These are phyloP conservation scores for Linnemannia zychae DNA, from an alignment of 192 early-diverging fungal genomes.

Conservation along the genomic window DNA sequence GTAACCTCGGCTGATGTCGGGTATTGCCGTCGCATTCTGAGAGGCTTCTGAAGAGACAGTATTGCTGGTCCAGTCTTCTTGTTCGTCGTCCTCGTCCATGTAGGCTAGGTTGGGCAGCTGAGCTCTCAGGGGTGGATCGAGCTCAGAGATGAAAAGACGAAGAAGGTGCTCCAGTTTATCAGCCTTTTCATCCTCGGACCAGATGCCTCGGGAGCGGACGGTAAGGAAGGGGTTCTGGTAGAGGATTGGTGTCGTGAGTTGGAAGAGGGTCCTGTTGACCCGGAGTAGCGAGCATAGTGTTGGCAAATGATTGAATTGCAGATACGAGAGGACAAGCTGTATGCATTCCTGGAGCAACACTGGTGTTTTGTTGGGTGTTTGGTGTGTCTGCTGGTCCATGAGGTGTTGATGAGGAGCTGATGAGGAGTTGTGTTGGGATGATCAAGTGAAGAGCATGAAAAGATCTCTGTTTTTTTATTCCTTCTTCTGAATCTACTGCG, in stretches of 20 bases:
- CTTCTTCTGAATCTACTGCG: neutral
- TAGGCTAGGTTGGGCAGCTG: slow-evolving; percentile 16
- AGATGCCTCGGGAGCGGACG: slow-evolving; percentile 10
- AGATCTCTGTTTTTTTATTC: neutral
- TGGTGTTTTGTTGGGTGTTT: neutral
- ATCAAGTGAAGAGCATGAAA: neutral
- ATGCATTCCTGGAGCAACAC: slow-evolving; percentile 36
- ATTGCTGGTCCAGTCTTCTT: slow-evolving; percentile 6
- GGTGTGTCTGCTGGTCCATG: slow-evolving; percentile 1
- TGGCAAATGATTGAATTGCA: slow-evolving; percentile 29
- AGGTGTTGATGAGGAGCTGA: neutral
- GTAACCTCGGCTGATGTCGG: slow-evolving; percentile 14
- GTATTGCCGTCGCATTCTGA: neutral
- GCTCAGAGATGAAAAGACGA: slow-evolving; percentile 30
- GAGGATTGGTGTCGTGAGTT: slow-evolving; percentile 30
- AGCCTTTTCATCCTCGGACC: slow-evolving; percentile 18
- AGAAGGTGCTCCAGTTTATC: slow-evolving; percentile 18
- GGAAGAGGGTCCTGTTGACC: slow-evolving; percentile 46
- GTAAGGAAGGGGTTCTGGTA: slow-evolving; percentile 41
- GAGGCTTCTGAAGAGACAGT: neutral
- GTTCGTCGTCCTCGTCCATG: slow-evolving; percentile 23
- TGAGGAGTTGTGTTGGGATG: neutral
- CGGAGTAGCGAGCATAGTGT: slow-evolving; percentile 29
- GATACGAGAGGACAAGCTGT: slow-evolving; percentile 30
- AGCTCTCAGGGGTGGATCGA: slow-evolving; percentile 20